Conservation (phyloP, 768 basidiomycete genomes). For the Tricholomella constricta region DNA sequence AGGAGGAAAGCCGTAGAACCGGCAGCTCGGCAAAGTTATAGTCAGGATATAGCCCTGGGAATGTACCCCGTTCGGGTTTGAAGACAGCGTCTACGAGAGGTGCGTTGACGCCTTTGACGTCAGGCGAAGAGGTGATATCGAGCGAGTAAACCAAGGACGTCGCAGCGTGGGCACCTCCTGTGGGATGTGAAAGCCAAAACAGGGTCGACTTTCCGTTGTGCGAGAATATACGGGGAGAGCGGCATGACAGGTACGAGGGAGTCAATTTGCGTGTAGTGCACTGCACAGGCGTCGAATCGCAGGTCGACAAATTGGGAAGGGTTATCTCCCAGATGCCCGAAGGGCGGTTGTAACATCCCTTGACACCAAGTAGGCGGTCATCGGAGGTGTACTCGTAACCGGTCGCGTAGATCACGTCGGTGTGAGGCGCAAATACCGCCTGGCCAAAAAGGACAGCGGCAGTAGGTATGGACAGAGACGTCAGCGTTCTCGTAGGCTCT, state of each 20-base stretch:
- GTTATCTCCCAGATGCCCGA: constrained; percentile 56
- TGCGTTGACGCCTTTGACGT: constrained; percentile 11
- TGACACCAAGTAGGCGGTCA: constrained; percentile 59
- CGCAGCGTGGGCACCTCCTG: constrained; percentile 62
- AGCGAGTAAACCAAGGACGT: constrained; percentile 51
- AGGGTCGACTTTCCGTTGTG: constrained; percentile 29
- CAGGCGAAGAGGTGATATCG: constrained; percentile 31
- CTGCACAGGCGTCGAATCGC: constrained; percentile 6
- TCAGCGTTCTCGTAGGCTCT: background rate
- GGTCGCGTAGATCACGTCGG: constrained; percentile 51
- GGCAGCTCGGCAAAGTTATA: constrained; percentile 45
- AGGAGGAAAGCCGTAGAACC: constrained; percentile 31
- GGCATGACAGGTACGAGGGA: constrained; percentile 45
- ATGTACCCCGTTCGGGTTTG: constrained; percentile 39
- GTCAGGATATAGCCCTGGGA: constrained; percentile 66
- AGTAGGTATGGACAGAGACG: constrained; percentile 12
- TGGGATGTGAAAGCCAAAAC: constrained; percentile 55
- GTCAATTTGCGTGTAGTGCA: constrained; percentile 43
- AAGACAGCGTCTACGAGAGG: constrained; percentile 45
- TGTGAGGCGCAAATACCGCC: constrained; percentile 47
- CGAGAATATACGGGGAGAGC: constrained; percentile 56
- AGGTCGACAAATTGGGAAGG: constrained; percentile 19
- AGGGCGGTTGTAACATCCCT: constrained; percentile 61
- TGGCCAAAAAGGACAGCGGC: constrained; percentile 56
- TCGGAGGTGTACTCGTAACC: constrained; percentile 64